A percentile compares a stretch with the other conserved stretches of the same genome.
Evolutionary conservation across 2,329 filamentous ascomycete species (phyloP).

Genomic region (Fusarium ramigenum): DNA sequence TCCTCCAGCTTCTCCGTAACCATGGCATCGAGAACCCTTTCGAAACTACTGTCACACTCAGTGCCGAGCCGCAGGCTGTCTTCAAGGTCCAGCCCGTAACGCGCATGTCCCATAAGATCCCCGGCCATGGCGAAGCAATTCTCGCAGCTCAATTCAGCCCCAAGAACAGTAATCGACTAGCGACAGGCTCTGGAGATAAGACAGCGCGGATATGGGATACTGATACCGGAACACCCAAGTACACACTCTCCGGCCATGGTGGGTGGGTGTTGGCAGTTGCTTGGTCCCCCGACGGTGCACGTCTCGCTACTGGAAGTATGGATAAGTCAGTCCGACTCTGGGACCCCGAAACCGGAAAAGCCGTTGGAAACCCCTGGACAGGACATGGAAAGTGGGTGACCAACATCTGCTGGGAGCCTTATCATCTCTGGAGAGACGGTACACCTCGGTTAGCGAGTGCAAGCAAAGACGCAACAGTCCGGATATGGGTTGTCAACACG

Average conservation of each 20-base stretch:
- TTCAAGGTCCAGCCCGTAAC: constrained; percentile 94
- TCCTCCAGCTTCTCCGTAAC: constrained; percentile 62
- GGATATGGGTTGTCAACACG: constrained; percentile 85
- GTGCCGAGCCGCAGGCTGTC: constrained; percentile 83
- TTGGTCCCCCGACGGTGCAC: constrained; percentile 84
- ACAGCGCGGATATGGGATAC: constrained; percentile 95
- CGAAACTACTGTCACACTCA: constrained; percentile 64
- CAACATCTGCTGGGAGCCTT: constrained; percentile 91
- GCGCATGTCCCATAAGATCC: constrained; percentile 86
- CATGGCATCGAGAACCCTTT: constrained; percentile 68
- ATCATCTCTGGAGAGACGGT: constrained; percentile 80
- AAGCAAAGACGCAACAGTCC: constrained; percentile 88
- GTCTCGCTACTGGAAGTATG: constrained; percentile 90
- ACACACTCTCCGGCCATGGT: constrained; percentile 86
- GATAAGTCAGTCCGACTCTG: constrained; percentile 92
- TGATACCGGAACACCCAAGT: constrained; percentile 87
- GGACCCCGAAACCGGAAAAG: constrained; percentile 83
- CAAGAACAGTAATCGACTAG: constrained; percentile 76
- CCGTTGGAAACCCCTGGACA: constrained; percentile 74
- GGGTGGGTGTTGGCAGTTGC: constrained; percentile 87
- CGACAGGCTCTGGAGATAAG: constrained; percentile 89
- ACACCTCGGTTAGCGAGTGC: constrained; percentile 84
- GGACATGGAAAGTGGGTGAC: constrained; percentile 93
- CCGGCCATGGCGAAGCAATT: constrained; percentile 92
- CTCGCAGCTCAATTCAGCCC: constrained; percentile 88